Evolutionary conservation across 129 eudicot species (phyloP), one percentile per base, ranked within the genome.

Genomic region (Centaurea solstitialis): DNA sequence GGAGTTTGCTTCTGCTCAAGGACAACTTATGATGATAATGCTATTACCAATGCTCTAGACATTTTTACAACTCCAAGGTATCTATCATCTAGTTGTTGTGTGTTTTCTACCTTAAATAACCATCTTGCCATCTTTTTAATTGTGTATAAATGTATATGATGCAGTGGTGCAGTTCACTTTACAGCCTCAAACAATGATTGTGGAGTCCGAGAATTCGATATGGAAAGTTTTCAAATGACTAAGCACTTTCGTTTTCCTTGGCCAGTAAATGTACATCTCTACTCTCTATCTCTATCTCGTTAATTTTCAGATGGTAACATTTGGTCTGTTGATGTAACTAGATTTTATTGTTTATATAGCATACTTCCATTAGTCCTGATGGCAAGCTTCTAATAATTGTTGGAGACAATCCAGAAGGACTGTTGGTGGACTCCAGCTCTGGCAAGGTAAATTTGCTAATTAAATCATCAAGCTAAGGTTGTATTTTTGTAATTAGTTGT

Each of bases 141-240:
- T 38, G 1, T 9, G n/a, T 15, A 35, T 20, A 18, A 15, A 30
- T 70, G 9, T 39, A n/a, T 12, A 33, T 73, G 26, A 68, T 83
- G 69, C 89, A 93, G 98, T 81, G 98, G 98, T 75, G 97, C 97
- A 70, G 50, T 88, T 72, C 98, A 89, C 84, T 88, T 93, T 65
- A 89, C 86, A n/a, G 98, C 98, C 72, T 91, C 97, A 67, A 93
- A 91, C 81, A 93, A 93, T 80, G 98, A 93, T 69, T 84, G 87
- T 73, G 98, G 93, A 47, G 98, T 93, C 22, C 75, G 98, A 81
- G 93, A 89, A 70, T 93, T 89, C 35, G 94, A 93, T 73, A 85
- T 87, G 93, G 94, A 89, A 71, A 93, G 77, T 35, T 91, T 89
- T 73, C 94, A 90, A 41, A 90, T 82, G 79, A 82, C 85, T 33